These are phyloP conservation scores for Pecoramyces ruminantium DNA, from an alignment of 192 early-diverging fungal genomes.

Conservation along the genomic window DNA sequence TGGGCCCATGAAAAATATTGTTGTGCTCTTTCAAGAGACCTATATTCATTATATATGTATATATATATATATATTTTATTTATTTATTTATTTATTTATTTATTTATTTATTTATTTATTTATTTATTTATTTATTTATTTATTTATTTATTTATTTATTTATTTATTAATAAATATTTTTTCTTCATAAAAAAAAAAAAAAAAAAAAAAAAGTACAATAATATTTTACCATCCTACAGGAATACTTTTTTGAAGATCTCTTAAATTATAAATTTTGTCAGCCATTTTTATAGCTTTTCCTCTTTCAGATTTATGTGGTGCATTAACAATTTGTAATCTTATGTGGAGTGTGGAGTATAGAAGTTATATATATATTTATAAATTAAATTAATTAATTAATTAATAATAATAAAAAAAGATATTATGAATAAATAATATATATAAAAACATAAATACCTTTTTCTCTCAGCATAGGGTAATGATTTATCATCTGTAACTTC, in stretches of 20 bases:
- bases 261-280: conserved; percentile 45
- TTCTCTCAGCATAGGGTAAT: conserved; percentile 23
- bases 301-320: conserved; percentile 22
- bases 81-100: no score
- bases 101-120: no score
- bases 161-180: no score
- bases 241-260: conserved; percentile 17
- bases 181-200: no score
- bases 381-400: conserved; percentile 1
- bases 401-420: no score
- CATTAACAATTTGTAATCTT: conserved; percentile 31
- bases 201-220: no score
- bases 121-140: no score
- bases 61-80: no score
- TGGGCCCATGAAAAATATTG: conserved; percentile 46
- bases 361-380: neutral
- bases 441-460: conserved; percentile 16
- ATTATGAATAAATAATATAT: no score
- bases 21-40: conserved; percentile 16
- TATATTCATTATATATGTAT: no score
- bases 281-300: conserved; percentile 48
- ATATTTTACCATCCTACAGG: conserved; percentile 26
- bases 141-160: no score
- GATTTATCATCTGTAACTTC: conserved; percentile 44
- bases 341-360: no score